These are phyloP conservation scores for Phaeophleospora eucalypticola DNA, from an alignment of 2,329 filamentous ascomycete genomes.

Conservation along the genomic window DNA sequence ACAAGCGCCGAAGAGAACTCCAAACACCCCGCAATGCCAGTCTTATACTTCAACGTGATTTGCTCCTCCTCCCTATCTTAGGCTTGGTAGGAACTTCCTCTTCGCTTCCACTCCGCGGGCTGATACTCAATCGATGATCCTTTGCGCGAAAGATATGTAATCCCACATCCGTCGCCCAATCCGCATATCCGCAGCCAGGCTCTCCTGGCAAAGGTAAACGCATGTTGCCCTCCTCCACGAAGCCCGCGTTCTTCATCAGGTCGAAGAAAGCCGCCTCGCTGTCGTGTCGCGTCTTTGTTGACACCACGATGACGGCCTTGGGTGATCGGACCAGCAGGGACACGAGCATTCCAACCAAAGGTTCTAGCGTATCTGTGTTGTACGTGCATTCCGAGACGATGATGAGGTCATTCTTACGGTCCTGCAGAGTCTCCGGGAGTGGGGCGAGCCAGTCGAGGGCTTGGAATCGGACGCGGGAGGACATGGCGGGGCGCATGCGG, in stretches of 20 bases:
- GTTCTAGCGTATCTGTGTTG: conserved; percentile 62
- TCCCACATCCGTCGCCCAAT: conserved; percentile 33
- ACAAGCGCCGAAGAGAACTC: too few species aligned
- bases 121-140: conserved; percentile 29
- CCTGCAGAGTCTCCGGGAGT: conserved; percentile 37
- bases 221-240: conserved; percentile 29
- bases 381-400: conserved; percentile 70
- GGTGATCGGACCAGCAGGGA: conserved; percentile 48
- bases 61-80: conserved; percentile 10
- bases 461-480: conserved; percentile 45
- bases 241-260: conserved; percentile 44
- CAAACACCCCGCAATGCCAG: too few species aligned
- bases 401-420: conserved; percentile 54
- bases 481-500: conserved; percentile 39
- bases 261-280: conserved; percentile 65
- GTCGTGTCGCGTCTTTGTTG: conserved; percentile 64
- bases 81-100: conserved; percentile 24
- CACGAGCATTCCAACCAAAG: conserved; percentile 56
- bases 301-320: conserved; percentile 52
- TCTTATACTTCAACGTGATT: conserved; percentile 11
- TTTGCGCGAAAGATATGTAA: conserved; percentile 33
- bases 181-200: conserved; percentile 34
- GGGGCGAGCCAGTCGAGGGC: conserved; percentile 61
- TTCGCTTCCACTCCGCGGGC: conserved; percentile 28
- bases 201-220: conserved; percentile 30